Percentiles rank a stretch among this genome's conserved stretches.
phyloP scores from a whole-genome alignment of 805 yeast genomes.

The Sugiyamaella qingdaonensis region DNA sequence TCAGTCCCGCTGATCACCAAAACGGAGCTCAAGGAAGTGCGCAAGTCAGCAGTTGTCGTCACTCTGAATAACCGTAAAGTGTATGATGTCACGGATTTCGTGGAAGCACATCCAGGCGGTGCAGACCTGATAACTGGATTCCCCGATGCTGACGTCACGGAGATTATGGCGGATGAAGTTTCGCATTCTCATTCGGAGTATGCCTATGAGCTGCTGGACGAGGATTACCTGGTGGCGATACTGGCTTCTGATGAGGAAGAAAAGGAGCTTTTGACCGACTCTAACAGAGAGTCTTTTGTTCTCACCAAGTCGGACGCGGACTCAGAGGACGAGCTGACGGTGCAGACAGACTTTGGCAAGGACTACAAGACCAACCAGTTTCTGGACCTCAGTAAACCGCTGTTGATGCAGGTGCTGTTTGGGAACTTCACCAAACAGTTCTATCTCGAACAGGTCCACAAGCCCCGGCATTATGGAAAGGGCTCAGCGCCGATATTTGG shows the following conservation, averaged over 20 bases:
- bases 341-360: conserved; percentile 69
- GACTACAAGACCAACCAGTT: conserved; percentile 80
- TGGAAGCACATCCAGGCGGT: conserved; percentile 74
- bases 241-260: conserved; percentile 80
- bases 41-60: conserved; percentile 54
- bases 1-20: conserved; percentile 53
- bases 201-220: conserved; percentile 83
- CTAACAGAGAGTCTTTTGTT: conserved; percentile 32
- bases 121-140: conserved; percentile 46
- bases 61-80: conserved; percentile 73
- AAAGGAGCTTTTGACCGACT: conserved; percentile 59
- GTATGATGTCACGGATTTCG: conserved; percentile 72
- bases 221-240: conserved; percentile 73
- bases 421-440: conserved; percentile 80
- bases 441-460: conserved; percentile 91
- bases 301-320: conserved; percentile 47
- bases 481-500: conserved; percentile 97
- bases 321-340: conserved; percentile 62
- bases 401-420: conserved; percentile 72
- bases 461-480: conserved; percentile 97
- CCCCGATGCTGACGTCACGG: conserved; percentile 47
- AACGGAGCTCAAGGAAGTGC: conserved; percentile 51
- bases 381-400: conserved; percentile 77
- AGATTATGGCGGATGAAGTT: conserved; percentile 65
- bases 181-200: conserved; percentile 79